Conservation (phyloP, 139 green algal genomes). For the Micractinium conductrix region DNA sequence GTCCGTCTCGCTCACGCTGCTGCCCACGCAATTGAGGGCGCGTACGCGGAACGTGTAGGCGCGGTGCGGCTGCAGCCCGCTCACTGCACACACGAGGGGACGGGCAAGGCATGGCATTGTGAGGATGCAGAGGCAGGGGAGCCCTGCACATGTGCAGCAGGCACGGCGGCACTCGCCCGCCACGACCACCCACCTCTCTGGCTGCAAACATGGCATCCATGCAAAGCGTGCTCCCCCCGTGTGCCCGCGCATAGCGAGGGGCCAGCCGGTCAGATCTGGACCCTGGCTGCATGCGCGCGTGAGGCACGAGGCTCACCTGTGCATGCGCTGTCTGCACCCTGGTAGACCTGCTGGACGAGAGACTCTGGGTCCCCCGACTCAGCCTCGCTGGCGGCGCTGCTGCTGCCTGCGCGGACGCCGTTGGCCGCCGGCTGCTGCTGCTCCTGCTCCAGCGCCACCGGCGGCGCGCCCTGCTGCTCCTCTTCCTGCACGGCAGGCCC, state of each 20-base stretch:
- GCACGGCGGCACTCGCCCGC: too few relatives aligned
- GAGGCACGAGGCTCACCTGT: too few relatives aligned
- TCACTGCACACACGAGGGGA: slow-evolving; percentile 48
- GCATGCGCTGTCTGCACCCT: slow-evolving; percentile 22
- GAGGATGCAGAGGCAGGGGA: too few relatives aligned
- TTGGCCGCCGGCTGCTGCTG: neutral
- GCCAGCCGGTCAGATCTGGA: too few relatives aligned
- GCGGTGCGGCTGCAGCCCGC: slow-evolving; percentile 52
- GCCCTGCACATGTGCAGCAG: too few relatives aligned
- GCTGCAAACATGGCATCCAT: too few relatives aligned
- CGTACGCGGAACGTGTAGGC: slow-evolving; percentile 61
- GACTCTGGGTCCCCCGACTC: neutral
- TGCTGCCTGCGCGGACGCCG: neutral
- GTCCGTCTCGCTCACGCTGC: slow-evolving; percentile 40
- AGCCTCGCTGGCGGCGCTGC: neutral
- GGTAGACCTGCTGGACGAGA: slow-evolving; percentile 35
- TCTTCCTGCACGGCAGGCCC: neutral
- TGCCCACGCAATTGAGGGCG: slow-evolving; percentile 57
- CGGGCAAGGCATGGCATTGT: too few relatives aligned
- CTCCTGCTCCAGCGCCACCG: neutral
- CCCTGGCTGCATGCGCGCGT: too few relatives aligned
- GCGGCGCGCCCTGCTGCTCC: neutral
- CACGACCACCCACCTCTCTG: too few relatives aligned
- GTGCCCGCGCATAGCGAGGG: too few relatives aligned
- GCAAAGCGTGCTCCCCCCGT: too few relatives aligned